These are phyloP conservation scores for Rosa hybrid DNA, from an alignment of 331 rosid genomes.

Conservation along the genomic window DNA sequence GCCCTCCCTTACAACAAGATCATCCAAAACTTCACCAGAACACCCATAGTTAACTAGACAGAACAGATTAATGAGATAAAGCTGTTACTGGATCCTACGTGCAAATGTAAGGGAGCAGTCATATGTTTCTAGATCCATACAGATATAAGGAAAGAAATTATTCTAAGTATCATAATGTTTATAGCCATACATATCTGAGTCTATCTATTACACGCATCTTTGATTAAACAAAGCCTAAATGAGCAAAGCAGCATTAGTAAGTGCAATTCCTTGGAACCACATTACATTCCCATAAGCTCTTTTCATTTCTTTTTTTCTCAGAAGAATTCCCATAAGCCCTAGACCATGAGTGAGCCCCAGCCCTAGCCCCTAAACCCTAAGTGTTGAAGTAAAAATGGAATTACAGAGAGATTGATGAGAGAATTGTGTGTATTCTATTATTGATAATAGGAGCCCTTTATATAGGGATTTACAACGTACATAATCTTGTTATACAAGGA, in stretches of 20 bases:
- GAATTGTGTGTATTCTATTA: too few relatives aligned
- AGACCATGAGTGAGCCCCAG: not conserved
- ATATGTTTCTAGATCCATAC: slow-evolving; percentile 3
- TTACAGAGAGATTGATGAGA: too few relatives aligned
- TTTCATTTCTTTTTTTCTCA: too few relatives aligned
- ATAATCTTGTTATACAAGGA: too few relatives aligned
- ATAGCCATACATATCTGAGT: not conserved
- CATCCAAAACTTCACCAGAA: slow-evolving; percentile 36
- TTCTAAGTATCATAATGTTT: not conserved
- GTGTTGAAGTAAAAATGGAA: too few relatives aligned
- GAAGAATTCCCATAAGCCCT: too few relatives aligned
- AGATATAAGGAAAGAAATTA: not conserved
- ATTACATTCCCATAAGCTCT: too few relatives aligned
- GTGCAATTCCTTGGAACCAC: not conserved
- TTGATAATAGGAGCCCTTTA: too few relatives aligned
- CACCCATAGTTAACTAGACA: slow-evolving; percentile 35
- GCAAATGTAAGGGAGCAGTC: not conserved
- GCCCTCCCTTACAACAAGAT: slow-evolving; percentile 81
- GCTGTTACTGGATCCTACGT: not conserved
- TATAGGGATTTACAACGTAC: too few relatives aligned
- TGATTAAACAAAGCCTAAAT: not conserved
- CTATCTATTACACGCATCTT: not conserved
- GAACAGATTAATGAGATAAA: not conserved
- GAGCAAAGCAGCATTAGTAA: not conserved
- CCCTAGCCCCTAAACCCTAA: too few relatives aligned